phyloP scores from a whole-genome alignment of 2,329 filamentous ascomycete genomes.

The Clarireedia hainanense region DNA sequence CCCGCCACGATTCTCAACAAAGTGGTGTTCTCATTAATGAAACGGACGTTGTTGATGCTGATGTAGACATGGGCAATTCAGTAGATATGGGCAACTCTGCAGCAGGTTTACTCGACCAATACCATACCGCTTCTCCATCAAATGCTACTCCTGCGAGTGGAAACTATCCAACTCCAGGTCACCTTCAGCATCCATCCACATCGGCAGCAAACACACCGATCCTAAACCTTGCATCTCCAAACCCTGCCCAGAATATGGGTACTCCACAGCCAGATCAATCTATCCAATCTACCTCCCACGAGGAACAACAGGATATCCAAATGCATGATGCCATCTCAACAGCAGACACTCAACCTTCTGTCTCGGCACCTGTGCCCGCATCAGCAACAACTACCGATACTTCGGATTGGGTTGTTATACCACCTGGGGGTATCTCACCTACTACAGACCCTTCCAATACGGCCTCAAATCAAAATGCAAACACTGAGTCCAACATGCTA shows the following conservation, averaged over 20 bases:
- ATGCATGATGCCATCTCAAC: constrained; percentile 10
- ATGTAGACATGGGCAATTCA: neutral
- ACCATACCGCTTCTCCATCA: constrained; percentile 53
- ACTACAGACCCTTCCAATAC: constrained; percentile 13
- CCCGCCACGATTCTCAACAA: constrained; percentile 47
- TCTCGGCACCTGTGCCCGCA: constrained; percentile 17
- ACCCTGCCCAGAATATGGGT: constrained; percentile 24
- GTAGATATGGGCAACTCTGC: constrained; percentile 37
- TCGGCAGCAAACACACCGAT: constrained; percentile 51
- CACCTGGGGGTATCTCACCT: constrained; percentile 47
- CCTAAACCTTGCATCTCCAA: constrained; percentile 37
- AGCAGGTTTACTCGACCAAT: constrained; percentile 59
- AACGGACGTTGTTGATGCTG: constrained; percentile 44
- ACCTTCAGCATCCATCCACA: constrained; percentile 49
- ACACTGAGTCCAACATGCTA: neutral
- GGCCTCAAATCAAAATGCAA: neutral
- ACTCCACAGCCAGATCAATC: constrained; percentile 18
- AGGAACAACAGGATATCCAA: constrained; percentile 11
- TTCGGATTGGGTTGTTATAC: constrained; percentile 70
- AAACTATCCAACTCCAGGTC: constrained; percentile 49
- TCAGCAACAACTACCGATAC: constrained; percentile 36
- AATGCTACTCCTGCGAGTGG: constrained; percentile 50
- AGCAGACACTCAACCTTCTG: constrained; percentile 5
- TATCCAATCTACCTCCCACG: constrained; percentile 4
- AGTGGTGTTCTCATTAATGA: constrained; percentile 49